Evolutionary conservation across 1,284 basidiomycete species (phyloP).

Genomic region (Coniferiporia sulphurascens): DNA sequence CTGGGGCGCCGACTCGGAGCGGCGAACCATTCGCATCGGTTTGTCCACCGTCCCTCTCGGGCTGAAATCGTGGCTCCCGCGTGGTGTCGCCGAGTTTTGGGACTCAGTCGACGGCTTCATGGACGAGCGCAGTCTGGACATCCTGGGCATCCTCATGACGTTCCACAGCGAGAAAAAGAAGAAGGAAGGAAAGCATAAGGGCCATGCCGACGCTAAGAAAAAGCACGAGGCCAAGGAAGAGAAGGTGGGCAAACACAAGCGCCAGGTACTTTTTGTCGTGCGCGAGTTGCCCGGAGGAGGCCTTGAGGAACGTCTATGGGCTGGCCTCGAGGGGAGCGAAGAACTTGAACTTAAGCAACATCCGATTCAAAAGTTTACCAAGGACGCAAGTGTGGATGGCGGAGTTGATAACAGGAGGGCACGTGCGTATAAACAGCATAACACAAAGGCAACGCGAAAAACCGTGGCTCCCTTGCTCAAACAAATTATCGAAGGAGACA

Average conservation of each 20-base stretch:
- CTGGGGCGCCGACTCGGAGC: conserved; percentile 29
- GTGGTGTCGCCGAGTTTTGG: conserved; percentile 39
- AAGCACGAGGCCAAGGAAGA: not conserved
- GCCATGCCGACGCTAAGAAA: no score
- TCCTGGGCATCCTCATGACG: conserved; percentile 76
- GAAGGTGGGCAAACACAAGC: conserved; percentile 15
- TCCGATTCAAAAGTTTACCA: conserved; percentile 26
- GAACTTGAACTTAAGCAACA: conserved; percentile 12
- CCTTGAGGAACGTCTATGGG: conserved; percentile 9
- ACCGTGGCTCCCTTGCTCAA: conserved; percentile 74
- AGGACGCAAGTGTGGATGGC: conserved; percentile 27
- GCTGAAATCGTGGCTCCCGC: conserved; percentile 47
- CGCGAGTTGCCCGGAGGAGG: conserved; percentile 19
- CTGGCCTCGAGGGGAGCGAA: conserved; percentile 4
- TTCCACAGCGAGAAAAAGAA: conserved; percentile 42
- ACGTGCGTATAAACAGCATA: conserved; percentile 66
- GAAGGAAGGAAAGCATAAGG: conserved; percentile 55
- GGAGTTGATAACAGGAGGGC: conserved; percentile 19
- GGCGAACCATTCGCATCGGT: conserved; percentile 46
- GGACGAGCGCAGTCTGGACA: conserved; percentile 53
- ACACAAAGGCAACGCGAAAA: conserved; percentile 73
- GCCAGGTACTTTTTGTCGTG: conserved; percentile 55
- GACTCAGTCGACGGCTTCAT: conserved; percentile 57
- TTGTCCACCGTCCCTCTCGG: conserved; percentile 76
- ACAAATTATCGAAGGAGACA: conserved; percentile 28